Conservation (phyloP, 2,329 filamentous ascomycete species). For the Gnomoniopsis sp. region DNA sequence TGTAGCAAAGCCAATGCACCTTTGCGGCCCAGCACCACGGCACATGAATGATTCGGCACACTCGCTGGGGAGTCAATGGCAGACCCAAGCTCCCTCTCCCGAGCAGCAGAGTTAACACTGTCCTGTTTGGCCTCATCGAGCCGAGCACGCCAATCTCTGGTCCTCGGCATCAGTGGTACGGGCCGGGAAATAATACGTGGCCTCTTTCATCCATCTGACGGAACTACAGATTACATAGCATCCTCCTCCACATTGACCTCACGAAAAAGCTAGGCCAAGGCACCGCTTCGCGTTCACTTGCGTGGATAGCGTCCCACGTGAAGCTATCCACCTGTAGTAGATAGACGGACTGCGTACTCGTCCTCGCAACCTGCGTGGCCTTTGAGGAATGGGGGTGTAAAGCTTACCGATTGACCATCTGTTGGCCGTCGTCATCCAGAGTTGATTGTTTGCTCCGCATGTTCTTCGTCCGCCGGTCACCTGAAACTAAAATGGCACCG, state of each 20-base stretch:
- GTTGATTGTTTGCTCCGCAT: not conserved
- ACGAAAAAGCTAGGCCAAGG: not conserved
- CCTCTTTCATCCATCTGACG: not conserved
- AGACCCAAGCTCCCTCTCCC: not conserved
- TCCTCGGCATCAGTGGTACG: not conserved
- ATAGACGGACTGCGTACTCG: not conserved
- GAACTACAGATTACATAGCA: no score
- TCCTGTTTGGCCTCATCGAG: not conserved
- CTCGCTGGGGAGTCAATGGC: not conserved
- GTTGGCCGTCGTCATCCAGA: not conserved
- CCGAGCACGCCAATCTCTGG: no score
- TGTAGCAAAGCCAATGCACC: slow-evolving; percentile 6
- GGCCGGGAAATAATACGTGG: not conserved
- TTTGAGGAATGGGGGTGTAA: not conserved
- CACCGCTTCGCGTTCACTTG: not conserved
- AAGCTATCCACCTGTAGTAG: not conserved
- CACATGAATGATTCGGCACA: not conserved
- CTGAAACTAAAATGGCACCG: not conserved
- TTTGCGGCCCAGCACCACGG: slow-evolving; percentile 11
- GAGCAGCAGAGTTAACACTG: not conserved
- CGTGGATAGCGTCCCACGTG: not conserved
- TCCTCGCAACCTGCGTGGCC: not conserved
- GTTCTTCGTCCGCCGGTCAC: not conserved
- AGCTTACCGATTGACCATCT: not conserved
- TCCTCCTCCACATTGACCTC: no score